phyloP scores from a whole-genome alignment of 2,329 filamentous ascomycete species.

The Penicillium sp. region DNA sequence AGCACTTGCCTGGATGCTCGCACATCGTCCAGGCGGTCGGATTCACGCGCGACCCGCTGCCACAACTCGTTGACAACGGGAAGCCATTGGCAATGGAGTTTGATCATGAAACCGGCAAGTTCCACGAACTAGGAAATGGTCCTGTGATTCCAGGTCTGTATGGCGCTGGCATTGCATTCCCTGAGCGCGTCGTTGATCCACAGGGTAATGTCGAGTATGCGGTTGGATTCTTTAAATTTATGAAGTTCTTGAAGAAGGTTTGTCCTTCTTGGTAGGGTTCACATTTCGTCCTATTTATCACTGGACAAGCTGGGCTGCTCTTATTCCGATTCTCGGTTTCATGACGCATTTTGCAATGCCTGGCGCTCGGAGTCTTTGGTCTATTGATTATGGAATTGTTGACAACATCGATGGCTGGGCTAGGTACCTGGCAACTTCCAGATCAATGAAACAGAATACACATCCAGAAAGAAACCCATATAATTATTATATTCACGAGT shows the following conservation, averaged over 20 bases:
- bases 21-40: conserved; percentile 57
- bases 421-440: too few species aligned
- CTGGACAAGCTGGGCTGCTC: too few species aligned
- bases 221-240: conserved; percentile 61
- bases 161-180: conserved; percentile 60
- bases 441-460: not conserved
- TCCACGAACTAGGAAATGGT: conserved; percentile 41
- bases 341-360: not conserved
- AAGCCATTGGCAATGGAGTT: conserved; percentile 24
- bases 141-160: conserved; percentile 49
- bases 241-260: conserved; percentile 55
- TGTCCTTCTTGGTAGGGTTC: conserved; percentile 45
- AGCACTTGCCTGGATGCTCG: conserved; percentile 45
- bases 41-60: conserved; percentile 49
- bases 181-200: conserved; percentile 56
- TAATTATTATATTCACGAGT: conserved; percentile 3
- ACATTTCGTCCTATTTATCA: too few species aligned
- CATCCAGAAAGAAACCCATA: not conserved
- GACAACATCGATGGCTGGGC: too few species aligned
- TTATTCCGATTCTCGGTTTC: too few species aligned
- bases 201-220: conserved; percentile 56
- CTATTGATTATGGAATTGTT: too few species aligned
- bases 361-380: not conserved
- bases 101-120: conserved; percentile 39
- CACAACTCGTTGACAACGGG: conserved; percentile 40